Evolutionary conservation across 1,284 basidiomycete species (phyloP).

Genomic region (Naganishia sp.): DNA sequence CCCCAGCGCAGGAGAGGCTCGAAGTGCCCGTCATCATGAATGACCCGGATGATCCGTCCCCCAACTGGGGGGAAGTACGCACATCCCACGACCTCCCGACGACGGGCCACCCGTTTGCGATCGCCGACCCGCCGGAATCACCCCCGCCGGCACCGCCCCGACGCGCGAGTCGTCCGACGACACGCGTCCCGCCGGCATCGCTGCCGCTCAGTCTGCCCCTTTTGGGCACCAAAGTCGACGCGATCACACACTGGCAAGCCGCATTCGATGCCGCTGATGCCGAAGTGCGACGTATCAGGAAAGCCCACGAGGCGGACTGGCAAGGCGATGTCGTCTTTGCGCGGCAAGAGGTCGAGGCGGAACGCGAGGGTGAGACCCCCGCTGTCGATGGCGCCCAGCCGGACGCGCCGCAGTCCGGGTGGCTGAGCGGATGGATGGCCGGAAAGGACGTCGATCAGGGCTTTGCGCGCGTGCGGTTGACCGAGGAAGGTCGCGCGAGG

Average conservation of each 20-base stretch:
- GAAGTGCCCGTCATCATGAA: slow-evolving; percentile 19
- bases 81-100: slow-evolving; percentile 17
- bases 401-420: neutral
- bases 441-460: slow-evolving; percentile 23
- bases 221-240: slow-evolving; percentile 67
- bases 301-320: slow-evolving; percentile 35
- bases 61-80: slow-evolving; percentile 32
- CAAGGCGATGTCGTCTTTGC: slow-evolving; percentile 10
- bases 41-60: slow-evolving; percentile 21
- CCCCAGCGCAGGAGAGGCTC: neutral
- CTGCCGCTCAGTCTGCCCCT: slow-evolving; percentile 38
- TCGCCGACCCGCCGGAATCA: slow-evolving; percentile 2
- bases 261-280: slow-evolving; percentile 78
- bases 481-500: slow-evolving; percentile 13
- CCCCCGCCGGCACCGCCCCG: neutral
- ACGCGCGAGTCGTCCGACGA: slow-evolving; percentile 15
- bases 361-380: slow-evolving; percentile 55
- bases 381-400: neutral
- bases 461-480: slow-evolving; percentile 14
- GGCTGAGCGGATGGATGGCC: slow-evolving; percentile 25
- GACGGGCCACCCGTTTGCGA: slow-evolving; percentile 17
- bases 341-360: neutral
- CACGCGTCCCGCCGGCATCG: slow-evolving; percentile 13
- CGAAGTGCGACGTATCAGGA: slow-evolving; percentile 55
- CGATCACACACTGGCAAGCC: slow-evolving; percentile 77